Base-by-base conservation (phyloP, 805 yeast genomes). In the Candida bentonensis region DNA sequence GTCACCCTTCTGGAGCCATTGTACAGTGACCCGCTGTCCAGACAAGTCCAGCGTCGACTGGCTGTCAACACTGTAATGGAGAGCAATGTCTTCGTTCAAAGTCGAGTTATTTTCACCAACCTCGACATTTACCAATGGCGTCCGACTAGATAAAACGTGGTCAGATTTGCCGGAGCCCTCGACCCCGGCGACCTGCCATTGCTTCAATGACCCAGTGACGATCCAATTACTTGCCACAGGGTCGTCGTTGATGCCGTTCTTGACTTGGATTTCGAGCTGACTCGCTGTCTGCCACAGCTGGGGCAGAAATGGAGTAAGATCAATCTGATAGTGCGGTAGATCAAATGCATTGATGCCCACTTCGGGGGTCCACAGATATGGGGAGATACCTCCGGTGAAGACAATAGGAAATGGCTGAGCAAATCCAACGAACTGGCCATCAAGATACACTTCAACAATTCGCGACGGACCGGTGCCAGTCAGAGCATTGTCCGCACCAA, bases 371-470 rank as follows among this genome's bases (percentile, higher is more conserved):
- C 95, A 86, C 42, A 85, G 63, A 3, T 79, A 69, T 1, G 95
- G 94, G 1, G 87, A 74, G 26, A 78, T 63, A 2, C 94, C 95
- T 3, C 95, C 95, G 1, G 94, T 77, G 62, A 70, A 86, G 15
- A 86, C 70, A 4, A 78, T 74, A 1, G 89, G 88, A 51, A 73
- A 76, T 2, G 95, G 94, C 22, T 77, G 65, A 23, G 72, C 72
- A 3, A 77, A 63, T 1, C 79, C 79, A 4, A 84, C 72, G 43
- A 80, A 68, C 22, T 67, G 51, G 25, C 74, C 84, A 51, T 78
- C 71, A 40, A 80, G 62, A 49, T 66, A 79, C 3, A 82, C 75
- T 51, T 79, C 76, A 15, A 83, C 66, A 21, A 76, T 65, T 46
- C 95, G 71, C 56, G 27, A 49, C 11, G 58, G 54, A 2, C 56